Evolutionary conservation across 208 protist genomes (phyloP).

Genomic region (Leishmania amazonensis): DNA sequence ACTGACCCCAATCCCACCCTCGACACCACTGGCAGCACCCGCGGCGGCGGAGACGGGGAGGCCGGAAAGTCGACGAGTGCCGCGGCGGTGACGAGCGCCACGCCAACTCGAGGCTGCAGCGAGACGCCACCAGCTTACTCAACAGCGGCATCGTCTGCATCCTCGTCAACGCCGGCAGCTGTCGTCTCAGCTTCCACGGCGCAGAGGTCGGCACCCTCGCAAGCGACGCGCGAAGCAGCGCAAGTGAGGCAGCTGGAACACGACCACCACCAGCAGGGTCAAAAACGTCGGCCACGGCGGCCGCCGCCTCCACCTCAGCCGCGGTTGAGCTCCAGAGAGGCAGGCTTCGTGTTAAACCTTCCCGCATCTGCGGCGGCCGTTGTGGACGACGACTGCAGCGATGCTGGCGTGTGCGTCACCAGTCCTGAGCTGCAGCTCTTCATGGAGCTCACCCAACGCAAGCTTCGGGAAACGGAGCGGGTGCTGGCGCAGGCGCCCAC

Average conservation of each 20-base stretch:
- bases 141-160: background rate
- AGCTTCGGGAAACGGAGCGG: conserved; percentile 64
- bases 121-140: background rate
- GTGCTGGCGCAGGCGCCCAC: conserved; percentile 35
- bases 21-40: too few species aligned
- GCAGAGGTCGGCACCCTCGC: background rate
- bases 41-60: background rate
- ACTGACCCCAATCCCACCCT: conserved; percentile 5
- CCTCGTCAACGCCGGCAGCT: background rate
- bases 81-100: background rate
- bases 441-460: conserved; percentile 62
- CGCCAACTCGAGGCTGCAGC: background rate
- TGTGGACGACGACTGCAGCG: conserved; percentile 5
- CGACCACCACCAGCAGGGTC: background rate
- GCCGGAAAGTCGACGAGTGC: too few species aligned
- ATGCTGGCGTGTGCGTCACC: conserved; percentile 33
- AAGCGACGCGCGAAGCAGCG: background rate
- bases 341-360: background rate
- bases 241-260: background rate
- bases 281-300: background rate
- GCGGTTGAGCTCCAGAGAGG: background rate
- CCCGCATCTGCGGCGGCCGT: background rate
- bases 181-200: background rate
- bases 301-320: background rate
- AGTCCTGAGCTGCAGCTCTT: conserved; percentile 71